Percentiles rank a stretch among this genome's conserved stretches.
phyloP scores from a whole-genome alignment of 139 green algal species.

The Tetraselmis striata region DNA sequence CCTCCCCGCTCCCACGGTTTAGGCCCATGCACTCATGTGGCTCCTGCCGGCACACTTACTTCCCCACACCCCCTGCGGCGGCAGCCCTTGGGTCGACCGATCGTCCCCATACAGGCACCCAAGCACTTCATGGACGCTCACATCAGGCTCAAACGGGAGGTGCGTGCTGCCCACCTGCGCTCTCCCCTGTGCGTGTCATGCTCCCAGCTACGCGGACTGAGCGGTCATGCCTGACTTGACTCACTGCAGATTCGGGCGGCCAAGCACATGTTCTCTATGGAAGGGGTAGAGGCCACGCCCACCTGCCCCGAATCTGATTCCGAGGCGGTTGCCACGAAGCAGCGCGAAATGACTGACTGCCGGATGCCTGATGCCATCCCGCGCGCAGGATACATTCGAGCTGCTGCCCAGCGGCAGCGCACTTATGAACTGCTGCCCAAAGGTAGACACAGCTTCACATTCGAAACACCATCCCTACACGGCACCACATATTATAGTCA shows the following conservation, averaged over 20 bases:
- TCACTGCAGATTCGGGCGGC: not conserved
- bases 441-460: not conserved
- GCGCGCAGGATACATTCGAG: not conserved
- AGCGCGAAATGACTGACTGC: not conserved
- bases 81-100: not conserved
- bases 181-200: not conserved
- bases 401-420: not conserved
- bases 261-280: not conserved
- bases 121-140: not conserved
- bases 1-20: not conserved
- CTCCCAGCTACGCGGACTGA: not conserved
- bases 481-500: no score
- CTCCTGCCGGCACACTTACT: no score
- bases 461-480: no score
- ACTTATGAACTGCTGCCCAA: not conserved
- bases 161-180: not conserved
- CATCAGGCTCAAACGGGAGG: not conserved
- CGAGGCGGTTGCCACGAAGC: not conserved
- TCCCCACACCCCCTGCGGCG: not conserved
- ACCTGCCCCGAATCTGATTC: not conserved
- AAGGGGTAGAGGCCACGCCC: not conserved
- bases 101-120: not conserved
- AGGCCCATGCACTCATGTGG: not conserved
- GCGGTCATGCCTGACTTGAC: not conserved
- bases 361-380: no score